Evolutionary conservation across 2,329 filamentous ascomycete species (phyloP).

Genomic region (Aspergillus sp.): DNA sequence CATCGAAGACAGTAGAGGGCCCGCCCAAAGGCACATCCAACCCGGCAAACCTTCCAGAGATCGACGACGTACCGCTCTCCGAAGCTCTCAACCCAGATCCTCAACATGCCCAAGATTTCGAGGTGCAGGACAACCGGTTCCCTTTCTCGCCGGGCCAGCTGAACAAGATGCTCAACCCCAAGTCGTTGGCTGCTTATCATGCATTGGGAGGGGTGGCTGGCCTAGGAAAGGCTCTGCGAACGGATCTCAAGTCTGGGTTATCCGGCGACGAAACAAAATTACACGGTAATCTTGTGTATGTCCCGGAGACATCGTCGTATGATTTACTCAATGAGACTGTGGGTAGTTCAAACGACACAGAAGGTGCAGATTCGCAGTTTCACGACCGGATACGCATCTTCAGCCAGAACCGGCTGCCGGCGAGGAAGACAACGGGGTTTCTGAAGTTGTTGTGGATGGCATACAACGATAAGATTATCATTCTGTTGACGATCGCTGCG

Average conservation of each 20-base stretch:
- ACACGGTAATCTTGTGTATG: slow-evolving; percentile 67
- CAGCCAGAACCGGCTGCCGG: slow-evolving; percentile 61
- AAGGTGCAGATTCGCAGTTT: slow-evolving; percentile 37
- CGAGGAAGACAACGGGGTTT: slow-evolving; percentile 63
- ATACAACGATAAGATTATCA: slow-evolving; percentile 73
- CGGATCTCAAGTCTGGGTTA: slow-evolving; percentile 70
- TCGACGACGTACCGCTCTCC: slow-evolving; percentile 37
- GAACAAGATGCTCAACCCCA: slow-evolving; percentile 85
- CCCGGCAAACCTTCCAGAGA: background rate
- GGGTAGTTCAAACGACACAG: slow-evolving; percentile 4
- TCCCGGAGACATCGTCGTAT: slow-evolving; percentile 58
- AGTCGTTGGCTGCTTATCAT: slow-evolving; percentile 78
- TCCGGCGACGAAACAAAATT: slow-evolving; percentile 72
- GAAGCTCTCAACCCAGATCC: slow-evolving; percentile 73
- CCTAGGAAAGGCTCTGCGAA: slow-evolving; percentile 74
- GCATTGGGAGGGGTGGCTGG: slow-evolving; percentile 75
- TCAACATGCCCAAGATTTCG: slow-evolving; percentile 73
- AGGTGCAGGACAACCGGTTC: slow-evolving; percentile 77
- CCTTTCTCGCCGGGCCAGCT: slow-evolving; percentile 77
- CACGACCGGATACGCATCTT: slow-evolving; percentile 61
- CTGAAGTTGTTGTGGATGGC: slow-evolving; percentile 65
- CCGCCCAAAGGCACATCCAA: background rate
- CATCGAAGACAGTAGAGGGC: background rate
- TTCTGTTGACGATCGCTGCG: slow-evolving; percentile 67
- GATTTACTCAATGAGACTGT: background rate